phyloP scores from a whole-genome alignment of 768 basidiomycete genomes.

The Rhizopogon rudus region DNA sequence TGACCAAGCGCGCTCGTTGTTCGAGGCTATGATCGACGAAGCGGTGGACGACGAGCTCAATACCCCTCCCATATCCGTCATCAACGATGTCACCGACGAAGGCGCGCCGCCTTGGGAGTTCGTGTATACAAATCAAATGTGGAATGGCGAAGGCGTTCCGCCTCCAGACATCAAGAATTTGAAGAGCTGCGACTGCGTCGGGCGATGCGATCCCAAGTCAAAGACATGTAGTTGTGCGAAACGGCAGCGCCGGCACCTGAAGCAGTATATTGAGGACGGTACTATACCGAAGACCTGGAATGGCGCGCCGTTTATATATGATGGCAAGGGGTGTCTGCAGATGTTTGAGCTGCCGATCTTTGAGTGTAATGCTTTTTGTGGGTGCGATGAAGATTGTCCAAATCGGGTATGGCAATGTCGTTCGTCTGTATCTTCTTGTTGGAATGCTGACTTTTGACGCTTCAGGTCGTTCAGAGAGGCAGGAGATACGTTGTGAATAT shows the following conservation, averaged over 20 bases:
- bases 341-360: constrained; percentile 58
- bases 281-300: constrained; percentile 28
- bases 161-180: constrained; percentile 55
- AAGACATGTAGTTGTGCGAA: constrained; percentile 65
- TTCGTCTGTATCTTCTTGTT: not conserved
- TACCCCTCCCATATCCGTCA: constrained; percentile 62
- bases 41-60: constrained; percentile 62
- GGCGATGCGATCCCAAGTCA: constrained; percentile 71
- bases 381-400: constrained; percentile 73
- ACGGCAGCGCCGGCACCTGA: constrained; percentile 42
- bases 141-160: constrained; percentile 65
- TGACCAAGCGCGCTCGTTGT: constrained; percentile 44
- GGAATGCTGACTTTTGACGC: not conserved
- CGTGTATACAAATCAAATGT: constrained; percentile 79
- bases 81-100: constrained; percentile 62
- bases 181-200: constrained; percentile 69
- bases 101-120: constrained; percentile 83
- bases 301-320: constrained; percentile 63
- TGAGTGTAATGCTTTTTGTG: constrained; percentile 82
- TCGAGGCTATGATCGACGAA: constrained; percentile 61
- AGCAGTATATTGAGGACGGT: constrained; percentile 13
- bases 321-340: constrained; percentile 52
- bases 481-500: constrained; percentile 60
- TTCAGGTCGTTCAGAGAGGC: constrained; percentile 80
- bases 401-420: constrained; percentile 58